Percentiles rank a stretch among this genome's conserved stretches.
Evolutionary conservation across 176 grass and related monocot species (phyloP).

Genomic region (Musa itinerans): DNA sequence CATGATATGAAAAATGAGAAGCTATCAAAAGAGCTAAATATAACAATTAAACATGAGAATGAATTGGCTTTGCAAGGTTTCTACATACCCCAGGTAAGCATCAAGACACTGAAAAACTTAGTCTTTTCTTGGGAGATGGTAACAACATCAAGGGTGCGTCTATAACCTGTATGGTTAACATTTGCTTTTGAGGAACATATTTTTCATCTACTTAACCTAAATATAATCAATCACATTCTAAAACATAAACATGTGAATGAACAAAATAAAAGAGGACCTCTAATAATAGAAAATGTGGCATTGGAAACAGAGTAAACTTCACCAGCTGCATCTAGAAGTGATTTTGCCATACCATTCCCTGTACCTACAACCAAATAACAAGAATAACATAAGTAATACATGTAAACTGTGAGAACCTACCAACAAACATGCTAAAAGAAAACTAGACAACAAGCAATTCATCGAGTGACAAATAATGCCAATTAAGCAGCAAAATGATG

Average conservation of each 20-base stretch:
- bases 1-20: conserved; percentile 9
- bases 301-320: conserved; percentile 62
- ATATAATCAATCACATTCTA: too few relatives aligned
- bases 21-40: neutral
- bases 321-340: conserved; percentile 61
- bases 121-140: conserved; percentile 74
- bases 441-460: neutral
- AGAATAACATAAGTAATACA: neutral
- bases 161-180: conserved; percentile 43
- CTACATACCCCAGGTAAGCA: conserved; percentile 92
- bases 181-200: neutral
- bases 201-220: neutral
- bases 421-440: neutral
- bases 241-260: too few relatives aligned
- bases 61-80: neutral
- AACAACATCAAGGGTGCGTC: conserved; percentile 70
- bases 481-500: neutral
- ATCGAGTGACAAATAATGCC: neutral
- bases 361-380: conserved; percentile 44
- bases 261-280: conserved; percentile 35
- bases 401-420: neutral
- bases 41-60: neutral
- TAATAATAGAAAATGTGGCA: conserved; percentile 74
- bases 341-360: conserved; percentile 92
- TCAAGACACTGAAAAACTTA: conserved; percentile 85